Conservation (phyloP, 768 basidiomycete species). For the Candolleomyces eurysporus region DNA sequence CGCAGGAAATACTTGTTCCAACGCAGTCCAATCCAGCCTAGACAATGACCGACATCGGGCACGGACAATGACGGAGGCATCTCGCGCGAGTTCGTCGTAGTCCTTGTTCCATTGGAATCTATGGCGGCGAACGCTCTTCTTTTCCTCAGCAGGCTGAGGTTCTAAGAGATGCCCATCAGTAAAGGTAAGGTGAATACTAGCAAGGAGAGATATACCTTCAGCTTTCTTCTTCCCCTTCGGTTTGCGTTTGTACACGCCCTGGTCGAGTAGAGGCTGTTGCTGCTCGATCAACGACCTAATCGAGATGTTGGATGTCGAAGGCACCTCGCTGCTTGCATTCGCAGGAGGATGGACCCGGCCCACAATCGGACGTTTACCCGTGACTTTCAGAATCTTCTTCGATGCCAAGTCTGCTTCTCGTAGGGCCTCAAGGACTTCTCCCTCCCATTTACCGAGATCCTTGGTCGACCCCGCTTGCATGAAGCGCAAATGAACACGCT, state of each 20-base stretch:
- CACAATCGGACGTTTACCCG: constrained; percentile 17
- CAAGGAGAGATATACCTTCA: constrained; percentile 8
- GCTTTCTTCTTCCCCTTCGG: constrained; percentile 20
- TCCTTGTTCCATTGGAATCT: constrained; percentile 84
- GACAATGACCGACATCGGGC: constrained; percentile 65
- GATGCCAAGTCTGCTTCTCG: constrained; percentile 52
- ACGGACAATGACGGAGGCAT: constrained; percentile 78
- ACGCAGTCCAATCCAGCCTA: constrained; percentile 67
- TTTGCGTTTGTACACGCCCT: constrained; percentile 10
- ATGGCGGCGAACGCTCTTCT: constrained; percentile 50
- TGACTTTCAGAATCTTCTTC: constrained; percentile 40
- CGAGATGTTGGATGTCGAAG: background rate
- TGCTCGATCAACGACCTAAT: constrained; percentile 9
- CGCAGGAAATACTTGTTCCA: constrained; percentile 78
- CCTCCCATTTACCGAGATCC: constrained; percentile 60
- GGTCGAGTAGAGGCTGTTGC: constrained; percentile 6
- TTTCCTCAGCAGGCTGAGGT: constrained; percentile 21
- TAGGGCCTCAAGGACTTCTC: constrained; percentile 53
- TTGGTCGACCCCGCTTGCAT: constrained; percentile 53
- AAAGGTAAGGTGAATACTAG: background rate
- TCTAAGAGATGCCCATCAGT: constrained; percentile 4
- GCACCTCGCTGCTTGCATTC: constrained; percentile 15
- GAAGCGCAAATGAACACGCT: constrained; percentile 54
- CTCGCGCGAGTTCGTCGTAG: constrained; percentile 85
- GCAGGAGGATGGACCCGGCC: constrained; percentile 9